Evolutionary conservation across 805 yeast genomes (phyloP).

Genomic region (Candida argentea): DNA sequence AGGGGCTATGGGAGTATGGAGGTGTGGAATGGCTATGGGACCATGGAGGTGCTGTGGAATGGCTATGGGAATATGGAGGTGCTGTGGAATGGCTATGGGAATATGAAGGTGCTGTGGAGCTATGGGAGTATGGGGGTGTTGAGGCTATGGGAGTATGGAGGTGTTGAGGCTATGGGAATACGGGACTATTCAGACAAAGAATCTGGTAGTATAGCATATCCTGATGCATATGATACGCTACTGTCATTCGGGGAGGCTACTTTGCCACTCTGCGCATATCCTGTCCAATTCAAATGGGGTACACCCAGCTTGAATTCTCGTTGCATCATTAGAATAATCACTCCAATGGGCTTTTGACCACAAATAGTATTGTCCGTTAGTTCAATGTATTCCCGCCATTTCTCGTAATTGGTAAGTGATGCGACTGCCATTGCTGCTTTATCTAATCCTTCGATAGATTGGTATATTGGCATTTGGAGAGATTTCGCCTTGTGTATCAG

Average conservation of each 20-base stretch:
- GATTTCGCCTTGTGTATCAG: slow-evolving; percentile 1
- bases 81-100: too few species aligned
- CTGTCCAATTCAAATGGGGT: too few species aligned
- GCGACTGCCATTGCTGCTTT: slow-evolving; percentile 56
- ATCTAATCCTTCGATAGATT: slow-evolving; percentile 70
- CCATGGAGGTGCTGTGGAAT: too few species aligned
- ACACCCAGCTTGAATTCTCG: slow-evolving; percentile 35
- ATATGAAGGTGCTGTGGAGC: too few species aligned
- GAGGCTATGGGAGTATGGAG: too few species aligned
- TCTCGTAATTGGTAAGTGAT: slow-evolving; percentile 40
- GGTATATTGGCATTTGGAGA: slow-evolving; percentile 41
- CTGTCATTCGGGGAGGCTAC: slow-evolving; percentile 44
- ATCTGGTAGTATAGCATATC: too few species aligned
- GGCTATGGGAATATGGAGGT: too few species aligned
- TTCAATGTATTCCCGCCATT: slow-evolving; percentile 60
- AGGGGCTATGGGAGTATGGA: background rate
- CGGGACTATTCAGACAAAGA: too few species aligned
- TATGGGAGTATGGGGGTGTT: too few species aligned
- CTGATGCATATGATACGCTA: slow-evolving; percentile 90
- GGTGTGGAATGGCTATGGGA: background rate
- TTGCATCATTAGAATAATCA: slow-evolving; percentile 43
- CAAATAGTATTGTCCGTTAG: slow-evolving; percentile 84
- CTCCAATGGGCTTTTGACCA: slow-evolving; percentile 75
- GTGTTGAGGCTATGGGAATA: too few species aligned
- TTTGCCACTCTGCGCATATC: slow-evolving; percentile 66